A percentile compares a stretch with the other conserved stretches of the same genome.
Evolutionary conservation across 352 stramenopile genomes (phyloP).

Genomic region (Aphanomyces astaci): DNA sequence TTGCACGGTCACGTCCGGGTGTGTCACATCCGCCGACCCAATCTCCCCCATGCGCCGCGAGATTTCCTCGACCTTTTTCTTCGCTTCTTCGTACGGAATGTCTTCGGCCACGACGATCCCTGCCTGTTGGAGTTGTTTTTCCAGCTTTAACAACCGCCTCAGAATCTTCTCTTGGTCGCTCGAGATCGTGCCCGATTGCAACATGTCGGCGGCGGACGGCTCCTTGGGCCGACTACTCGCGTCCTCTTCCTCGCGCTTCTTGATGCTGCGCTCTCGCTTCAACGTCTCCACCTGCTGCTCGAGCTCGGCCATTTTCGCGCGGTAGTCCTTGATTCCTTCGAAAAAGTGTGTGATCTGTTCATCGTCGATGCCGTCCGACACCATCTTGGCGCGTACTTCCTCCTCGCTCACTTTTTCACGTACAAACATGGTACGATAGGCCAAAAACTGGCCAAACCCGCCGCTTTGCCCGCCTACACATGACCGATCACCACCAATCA

Average conservation of each 20-base stretch:
- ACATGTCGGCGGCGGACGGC: neutral
- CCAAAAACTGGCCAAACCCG: slow-evolving; percentile 11
- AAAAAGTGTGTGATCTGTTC: slow-evolving; percentile 8
- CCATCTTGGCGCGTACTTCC: slow-evolving; percentile 1
- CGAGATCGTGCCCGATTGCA: slow-evolving; percentile 23
- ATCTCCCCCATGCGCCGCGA: slow-evolving; percentile 87
- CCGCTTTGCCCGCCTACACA: neutral
- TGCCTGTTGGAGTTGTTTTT: slow-evolving; percentile 74
- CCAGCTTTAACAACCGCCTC: slow-evolving; percentile 70
- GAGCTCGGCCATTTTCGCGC: slow-evolving; percentile 1
- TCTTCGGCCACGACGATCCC: slow-evolving; percentile 86
- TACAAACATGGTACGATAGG: slow-evolving; percentile 18
- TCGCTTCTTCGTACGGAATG: slow-evolving; percentile 90
- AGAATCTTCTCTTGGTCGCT: slow-evolving; percentile 71
- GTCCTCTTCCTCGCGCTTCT: neutral
- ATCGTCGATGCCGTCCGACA: slow-evolving; percentile 12
- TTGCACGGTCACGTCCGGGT: slow-evolving; percentile 71
- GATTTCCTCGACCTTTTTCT: slow-evolving; percentile 86
- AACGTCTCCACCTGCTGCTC: slow-evolving; percentile 29
- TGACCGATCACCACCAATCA: too few relatives aligned
- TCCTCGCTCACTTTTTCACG: neutral
- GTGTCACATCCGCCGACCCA: slow-evolving; percentile 83
- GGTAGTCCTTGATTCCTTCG: slow-evolving; percentile 2
- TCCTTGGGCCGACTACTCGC: neutral
- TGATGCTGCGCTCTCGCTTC: slow-evolving; percentile 18